Conservation (phyloP, 1,284 basidiomycete species). For the Clitocybe nebularis region DNA sequence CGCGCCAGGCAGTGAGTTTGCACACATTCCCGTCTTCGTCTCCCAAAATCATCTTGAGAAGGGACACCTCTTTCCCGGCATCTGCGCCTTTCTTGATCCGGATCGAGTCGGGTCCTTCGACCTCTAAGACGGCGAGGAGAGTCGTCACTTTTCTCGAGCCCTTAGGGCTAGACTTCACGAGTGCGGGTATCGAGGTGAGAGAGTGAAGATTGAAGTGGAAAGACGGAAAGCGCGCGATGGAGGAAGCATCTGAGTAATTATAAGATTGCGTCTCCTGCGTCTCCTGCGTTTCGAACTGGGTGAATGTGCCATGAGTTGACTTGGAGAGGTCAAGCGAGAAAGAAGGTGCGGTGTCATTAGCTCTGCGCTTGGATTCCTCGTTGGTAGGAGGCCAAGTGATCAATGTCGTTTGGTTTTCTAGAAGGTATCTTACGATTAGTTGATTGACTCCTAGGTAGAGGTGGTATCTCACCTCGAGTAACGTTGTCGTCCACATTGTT, state of each 20-base stretch:
- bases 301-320: conserved; percentile 17
- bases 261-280: conserved; percentile 46
- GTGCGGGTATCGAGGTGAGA: conserved; percentile 43
- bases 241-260: conserved; percentile 57
- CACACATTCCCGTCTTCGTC: conserved; percentile 63
- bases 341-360: conserved; percentile 20
- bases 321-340: conserved; percentile 20
- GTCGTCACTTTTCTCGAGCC: conserved; percentile 45
- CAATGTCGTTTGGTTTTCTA: conserved; percentile 16
- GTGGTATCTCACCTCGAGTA: conserved; percentile 11
- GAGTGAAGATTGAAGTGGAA: conserved; percentile 64
- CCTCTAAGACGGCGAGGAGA: conserved; percentile 63
- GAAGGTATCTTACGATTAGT: too few relatives aligned
- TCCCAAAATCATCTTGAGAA: conserved; percentile 65
- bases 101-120: conserved; percentile 68
- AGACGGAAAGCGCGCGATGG: conserved; percentile 60
- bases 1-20: conserved; percentile 73
- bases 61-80: conserved; percentile 59
- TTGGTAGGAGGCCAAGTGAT: conserved; percentile 56
- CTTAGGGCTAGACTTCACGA: conserved; percentile 26
- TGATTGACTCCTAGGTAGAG: too few relatives aligned
- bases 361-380: conserved; percentile 18
- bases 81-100: conserved; percentile 61
- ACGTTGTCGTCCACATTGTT: conserved; percentile 15
- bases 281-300: conserved; percentile 35